These are phyloP conservation scores for Gamarada debralockiae DNA, from an alignment of 495 filamentous ascomycete genomes.

Conservation along the genomic window DNA sequence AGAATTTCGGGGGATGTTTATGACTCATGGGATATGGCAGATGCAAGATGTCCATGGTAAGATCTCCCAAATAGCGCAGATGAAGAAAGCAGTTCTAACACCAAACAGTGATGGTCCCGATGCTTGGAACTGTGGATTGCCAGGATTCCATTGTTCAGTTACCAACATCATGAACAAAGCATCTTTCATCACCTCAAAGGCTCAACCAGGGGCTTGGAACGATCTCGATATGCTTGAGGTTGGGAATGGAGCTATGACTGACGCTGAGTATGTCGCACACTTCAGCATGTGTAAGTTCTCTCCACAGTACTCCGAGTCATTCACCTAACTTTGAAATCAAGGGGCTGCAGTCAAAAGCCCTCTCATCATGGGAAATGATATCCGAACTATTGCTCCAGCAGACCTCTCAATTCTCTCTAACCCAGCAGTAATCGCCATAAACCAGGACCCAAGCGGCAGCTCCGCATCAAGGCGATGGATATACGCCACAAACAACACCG, in stretches of 20 bases:
- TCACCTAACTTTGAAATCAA: conserved; percentile 16
- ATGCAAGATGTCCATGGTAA: conserved; percentile 36
- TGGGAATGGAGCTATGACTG: conserved; percentile 55
- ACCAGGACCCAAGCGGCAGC: conserved; percentile 49
- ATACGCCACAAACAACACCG: conserved; percentile 27
- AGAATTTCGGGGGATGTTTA: conserved; percentile 52
- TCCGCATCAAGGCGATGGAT: conserved; percentile 38
- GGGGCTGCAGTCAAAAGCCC: conserved; percentile 28
- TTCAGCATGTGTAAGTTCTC: conserved; percentile 32
- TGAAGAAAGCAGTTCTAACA: neutral
- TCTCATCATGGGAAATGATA: conserved; percentile 40
- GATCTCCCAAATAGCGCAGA: neutral
- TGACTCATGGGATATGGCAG: conserved; percentile 18
- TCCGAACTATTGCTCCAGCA: conserved; percentile 35
- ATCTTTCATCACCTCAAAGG: conserved; percentile 45
- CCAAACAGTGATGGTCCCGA: conserved; percentile 29
- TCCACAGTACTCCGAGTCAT: neutral
- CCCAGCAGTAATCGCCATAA: conserved; percentile 53
- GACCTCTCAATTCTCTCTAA: conserved; percentile 57
- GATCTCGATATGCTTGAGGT: conserved; percentile 71
- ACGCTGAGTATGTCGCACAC: conserved; percentile 38
- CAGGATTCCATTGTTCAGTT: conserved; percentile 51
- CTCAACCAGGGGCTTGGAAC: conserved; percentile 51
- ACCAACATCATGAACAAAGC: conserved; percentile 48
- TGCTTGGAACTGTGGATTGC: conserved; percentile 39